Evolutionary conservation across 2,329 filamentous ascomycete genomes (phyloP).

Genomic region (Cladophialophora bantiana): DNA sequence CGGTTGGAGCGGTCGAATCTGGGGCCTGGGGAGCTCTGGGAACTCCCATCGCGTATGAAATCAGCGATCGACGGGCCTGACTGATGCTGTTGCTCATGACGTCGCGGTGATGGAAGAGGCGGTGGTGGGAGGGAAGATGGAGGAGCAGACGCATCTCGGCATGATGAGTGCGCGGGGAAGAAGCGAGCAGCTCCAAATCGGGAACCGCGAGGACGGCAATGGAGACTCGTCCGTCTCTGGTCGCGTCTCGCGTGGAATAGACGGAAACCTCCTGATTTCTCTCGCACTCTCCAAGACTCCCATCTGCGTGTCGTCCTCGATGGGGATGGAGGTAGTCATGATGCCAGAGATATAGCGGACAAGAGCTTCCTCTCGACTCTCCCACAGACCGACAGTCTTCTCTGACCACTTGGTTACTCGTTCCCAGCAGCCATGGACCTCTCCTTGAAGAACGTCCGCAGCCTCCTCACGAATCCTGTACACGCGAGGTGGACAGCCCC

Average conservation of each 20-base stretch:
- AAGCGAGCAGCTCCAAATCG: neutral
- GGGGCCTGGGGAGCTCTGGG: slow-evolving; percentile 2
- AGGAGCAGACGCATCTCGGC: no score
- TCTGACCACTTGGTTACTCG: neutral
- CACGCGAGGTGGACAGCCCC: slow-evolving; percentile 70
- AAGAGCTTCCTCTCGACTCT: neutral
- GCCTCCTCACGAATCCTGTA: slow-evolving; percentile 60
- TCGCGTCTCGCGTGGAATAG: neutral
- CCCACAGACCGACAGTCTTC: neutral
- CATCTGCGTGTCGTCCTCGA: neutral
- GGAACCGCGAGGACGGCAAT: neutral
- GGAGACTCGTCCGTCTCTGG: neutral
- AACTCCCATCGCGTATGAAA: slow-evolving; percentile 8
- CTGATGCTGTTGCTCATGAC: slow-evolving; percentile 5
- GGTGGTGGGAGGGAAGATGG: neutral
- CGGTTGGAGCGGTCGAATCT: neutral
- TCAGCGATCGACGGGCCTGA: slow-evolving; percentile 12
- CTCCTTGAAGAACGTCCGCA: slow-evolving; percentile 42
- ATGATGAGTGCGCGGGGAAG: neutral
- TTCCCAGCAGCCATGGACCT: slow-evolving; percentile 44
- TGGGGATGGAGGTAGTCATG: neutral
- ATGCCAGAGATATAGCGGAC: neutral
- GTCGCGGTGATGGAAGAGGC: slow-evolving; percentile 14
- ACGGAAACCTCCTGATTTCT: slow-evolving; percentile 11
- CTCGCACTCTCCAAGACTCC: neutral